Evolutionary conservation across 495 filamentous ascomycete species (phyloP).

Genomic region (Podospora comata): DNA sequence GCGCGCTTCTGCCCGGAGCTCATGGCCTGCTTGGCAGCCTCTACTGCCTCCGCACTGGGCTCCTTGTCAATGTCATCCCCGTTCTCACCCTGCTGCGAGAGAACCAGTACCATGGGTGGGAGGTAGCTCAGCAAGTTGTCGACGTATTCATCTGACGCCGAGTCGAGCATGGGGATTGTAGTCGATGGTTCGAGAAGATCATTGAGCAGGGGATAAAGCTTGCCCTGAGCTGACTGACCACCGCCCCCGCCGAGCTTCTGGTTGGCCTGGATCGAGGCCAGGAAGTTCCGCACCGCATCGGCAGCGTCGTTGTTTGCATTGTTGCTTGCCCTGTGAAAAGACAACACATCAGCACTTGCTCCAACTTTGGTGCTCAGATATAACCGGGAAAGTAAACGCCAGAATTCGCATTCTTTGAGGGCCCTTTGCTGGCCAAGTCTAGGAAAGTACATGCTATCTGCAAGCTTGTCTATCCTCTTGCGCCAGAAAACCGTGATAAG

Average conservation of each 20-base stretch:
- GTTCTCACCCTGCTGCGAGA: conserved; percentile 62
- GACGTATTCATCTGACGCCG: conserved; percentile 59
- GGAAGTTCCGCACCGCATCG: conserved; percentile 77
- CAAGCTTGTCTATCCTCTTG: conserved; percentile 15
- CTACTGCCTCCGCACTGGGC: conserved; percentile 60
- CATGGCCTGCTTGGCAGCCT: conserved; percentile 71
- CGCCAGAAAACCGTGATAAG: conserved; percentile 27
- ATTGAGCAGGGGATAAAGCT: conserved; percentile 76
- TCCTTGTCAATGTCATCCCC: conserved; percentile 46
- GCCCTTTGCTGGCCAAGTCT: conserved; percentile 24
- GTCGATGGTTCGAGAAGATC: conserved; percentile 76
- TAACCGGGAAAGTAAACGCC: neutral
- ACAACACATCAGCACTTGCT: conserved; percentile 34
- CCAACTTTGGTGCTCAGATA: neutral
- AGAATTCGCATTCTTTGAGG: conserved; percentile 21
- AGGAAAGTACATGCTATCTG: conserved; percentile 31
- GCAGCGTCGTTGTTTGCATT: conserved; percentile 50
- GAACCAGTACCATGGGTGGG: conserved; percentile 62
- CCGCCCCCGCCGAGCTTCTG: conserved; percentile 33
- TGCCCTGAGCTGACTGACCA: conserved; percentile 47
- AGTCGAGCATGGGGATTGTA: conserved; percentile 73
- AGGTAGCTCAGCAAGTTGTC: conserved; percentile 74
- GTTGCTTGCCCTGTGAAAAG: conserved; percentile 38
- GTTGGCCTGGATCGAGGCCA: conserved; percentile 72
- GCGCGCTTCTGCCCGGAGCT: conserved; percentile 74